Evolutionary conservation across 331 rosid species (phyloP).

Genomic region (Rhamnella rubrinervis): DNA sequence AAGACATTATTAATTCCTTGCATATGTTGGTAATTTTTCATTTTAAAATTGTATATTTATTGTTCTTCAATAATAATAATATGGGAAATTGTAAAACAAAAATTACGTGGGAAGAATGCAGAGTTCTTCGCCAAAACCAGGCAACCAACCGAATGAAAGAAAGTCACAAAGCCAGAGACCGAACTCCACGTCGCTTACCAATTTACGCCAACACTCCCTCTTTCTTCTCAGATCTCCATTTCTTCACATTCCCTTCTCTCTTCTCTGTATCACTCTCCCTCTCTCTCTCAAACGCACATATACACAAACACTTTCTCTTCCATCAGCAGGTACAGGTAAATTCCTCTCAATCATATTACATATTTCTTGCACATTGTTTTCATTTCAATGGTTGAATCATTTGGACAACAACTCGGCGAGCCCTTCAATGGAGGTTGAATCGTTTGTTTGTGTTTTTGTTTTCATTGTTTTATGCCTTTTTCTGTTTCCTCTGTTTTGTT

Average conservation of each 20-base stretch:
- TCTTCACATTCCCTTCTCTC: neutral
- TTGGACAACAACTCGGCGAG: too few relatives aligned
- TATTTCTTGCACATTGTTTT: neutral
- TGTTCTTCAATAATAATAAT: too few relatives aligned
- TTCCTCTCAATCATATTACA: neutral
- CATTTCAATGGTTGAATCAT: neutral
- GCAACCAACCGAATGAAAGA: neutral
- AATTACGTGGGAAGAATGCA: constrained; percentile 9
- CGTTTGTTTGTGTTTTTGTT: too few relatives aligned
- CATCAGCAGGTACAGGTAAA: neutral
- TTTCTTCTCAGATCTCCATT: neutral
- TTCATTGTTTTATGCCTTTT: too few relatives aligned
- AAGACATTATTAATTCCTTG: too few relatives aligned
- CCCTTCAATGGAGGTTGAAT: too few relatives aligned
- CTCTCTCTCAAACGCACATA: too few relatives aligned
- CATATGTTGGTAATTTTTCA: too few relatives aligned
- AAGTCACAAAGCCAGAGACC: neutral
- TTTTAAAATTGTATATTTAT: too few relatives aligned
- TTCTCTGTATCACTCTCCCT: neutral
- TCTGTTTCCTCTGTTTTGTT: too few relatives aligned
- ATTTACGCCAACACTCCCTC: neutral
- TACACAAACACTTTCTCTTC: too few relatives aligned
- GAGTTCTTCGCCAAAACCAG: neutral
- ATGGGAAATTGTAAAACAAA: neutral
- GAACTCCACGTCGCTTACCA: neutral